Evolutionary conservation across 768 basidiomycete genomes (phyloP), one percentile per base, ranked within the genome.

Genomic region (Amylocystis lapponica): DNA sequence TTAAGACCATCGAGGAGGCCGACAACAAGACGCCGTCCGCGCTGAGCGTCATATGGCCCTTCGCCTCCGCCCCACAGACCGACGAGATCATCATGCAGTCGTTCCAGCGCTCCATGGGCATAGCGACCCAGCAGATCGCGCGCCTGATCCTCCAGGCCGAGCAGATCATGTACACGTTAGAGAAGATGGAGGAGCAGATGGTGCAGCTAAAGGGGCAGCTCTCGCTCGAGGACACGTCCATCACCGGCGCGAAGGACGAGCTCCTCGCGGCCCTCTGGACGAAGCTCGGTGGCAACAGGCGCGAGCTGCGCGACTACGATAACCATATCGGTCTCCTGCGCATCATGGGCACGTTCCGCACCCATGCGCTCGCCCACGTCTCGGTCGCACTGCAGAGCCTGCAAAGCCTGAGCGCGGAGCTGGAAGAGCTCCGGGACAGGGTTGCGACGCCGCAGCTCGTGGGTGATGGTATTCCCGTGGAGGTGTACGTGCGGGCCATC

Each of bases 401-500:
- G 48, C 63, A 76, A 22, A 66, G 67, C 29, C 75, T 88, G 78
- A 76, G 75, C 49, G 79, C 75, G 27, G 85, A 88, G 48, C 78
- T 89, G 70, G 84, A 86, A 56, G 84, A 86, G 33, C 62, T 90
- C 47, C 69, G 86, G 47, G 82, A 86, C 55, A 68, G 82, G 14
- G 83, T 86, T 1, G 74, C 83, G 4, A 74, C 77, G 25, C 86
- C 87, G 1, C 78, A 79, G 38, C 61, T 89, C 4, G 58, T 75
- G 10, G 79, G 76, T 4, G 61, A 74, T n/a, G 66, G 64, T 31
- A 68, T 87, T 13, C 83, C 86, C 4, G 65, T 83, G 4, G 79
- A 83, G 45, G 85, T 88, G 17, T 86, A 89, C 52, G 78, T 89
- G 62, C 75, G 75, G 64, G 86, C 80, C 46, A 86, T 90, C 51